Percentiles rank a stretch among this genome's conserved stretches.
These are phyloP conservation scores for Xerocomus amazonicus DNA, from an alignment of 1,284 basidiomycete genomes.

Conservation along the genomic window DNA sequence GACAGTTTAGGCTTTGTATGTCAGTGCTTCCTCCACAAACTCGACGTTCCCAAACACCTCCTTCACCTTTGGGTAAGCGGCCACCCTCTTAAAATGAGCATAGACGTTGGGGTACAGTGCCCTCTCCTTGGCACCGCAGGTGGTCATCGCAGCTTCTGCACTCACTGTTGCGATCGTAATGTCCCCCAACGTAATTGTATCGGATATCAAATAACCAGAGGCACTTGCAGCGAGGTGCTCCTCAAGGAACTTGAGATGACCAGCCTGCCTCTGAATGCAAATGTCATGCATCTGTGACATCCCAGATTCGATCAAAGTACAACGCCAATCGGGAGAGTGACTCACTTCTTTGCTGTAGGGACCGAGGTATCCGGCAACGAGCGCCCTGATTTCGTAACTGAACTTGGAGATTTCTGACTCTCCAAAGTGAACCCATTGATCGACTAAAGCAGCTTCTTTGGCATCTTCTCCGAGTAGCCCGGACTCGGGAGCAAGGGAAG, in stretches of 20 bases:
- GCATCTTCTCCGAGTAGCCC: constrained; percentile 46
- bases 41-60: constrained; percentile 37
- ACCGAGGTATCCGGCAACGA: constrained; percentile 21
- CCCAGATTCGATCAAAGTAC: neutral
- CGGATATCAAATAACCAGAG: constrained; percentile 49
- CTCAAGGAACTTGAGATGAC: constrained; percentile 42
- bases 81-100: constrained; percentile 49
- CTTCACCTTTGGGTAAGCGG: constrained; percentile 46
- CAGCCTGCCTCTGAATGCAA: constrained; percentile 24
- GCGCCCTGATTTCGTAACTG: constrained; percentile 20
- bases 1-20: constrained; percentile 11
- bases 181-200: constrained; percentile 61
- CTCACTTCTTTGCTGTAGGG: constrained; percentile 30
- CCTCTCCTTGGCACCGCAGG: constrained; percentile 42
- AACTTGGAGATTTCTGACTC: constrained; percentile 43
- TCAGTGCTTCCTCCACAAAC: constrained; percentile 18
- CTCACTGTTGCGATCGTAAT: constrained; percentile 46
- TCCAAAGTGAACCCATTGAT: constrained; percentile 52
- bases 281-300: constrained; percentile 28
- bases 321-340: neutral
- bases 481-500: constrained; percentile 48
- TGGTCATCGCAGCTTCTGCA: constrained; percentile 29
- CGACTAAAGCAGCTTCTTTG: constrained; percentile 48
- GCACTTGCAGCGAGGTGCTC: constrained; percentile 47
- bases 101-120: constrained; percentile 49